phyloP scores from a whole-genome alignment of 140 eudicot genomes.

The Ambrosia hybrid region DNA sequence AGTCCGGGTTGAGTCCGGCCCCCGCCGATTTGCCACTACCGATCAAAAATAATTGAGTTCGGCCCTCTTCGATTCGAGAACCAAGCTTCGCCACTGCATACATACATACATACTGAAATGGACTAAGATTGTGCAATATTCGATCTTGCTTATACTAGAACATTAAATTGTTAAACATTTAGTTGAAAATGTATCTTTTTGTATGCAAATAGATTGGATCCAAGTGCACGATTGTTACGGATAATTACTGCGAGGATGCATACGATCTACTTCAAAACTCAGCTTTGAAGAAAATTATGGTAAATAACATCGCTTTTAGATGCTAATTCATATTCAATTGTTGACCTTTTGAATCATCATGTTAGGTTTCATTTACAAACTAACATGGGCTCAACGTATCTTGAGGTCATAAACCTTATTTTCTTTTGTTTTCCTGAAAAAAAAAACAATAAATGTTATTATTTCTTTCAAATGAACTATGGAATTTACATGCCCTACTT shows the following conservation, averaged over 20 bases:
- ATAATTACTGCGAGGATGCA: slow-evolving; percentile 81
- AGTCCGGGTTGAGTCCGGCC: too few relatives aligned
- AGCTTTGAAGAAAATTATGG: slow-evolving; percentile 69
- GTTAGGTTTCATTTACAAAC: not conserved
- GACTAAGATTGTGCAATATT: not conserved
- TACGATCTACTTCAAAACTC: slow-evolving; percentile 78
- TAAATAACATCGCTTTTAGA: slow-evolving; percentile 16
- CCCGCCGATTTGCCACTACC: too few relatives aligned
- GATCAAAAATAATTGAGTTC: too few relatives aligned
- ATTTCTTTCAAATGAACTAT: too few relatives aligned
- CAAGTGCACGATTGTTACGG: slow-evolving; percentile 67
- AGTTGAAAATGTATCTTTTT: not conserved
- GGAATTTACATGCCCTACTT: too few relatives aligned
- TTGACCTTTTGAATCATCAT: not conserved
- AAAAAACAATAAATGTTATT: too few relatives aligned
- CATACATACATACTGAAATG: too few relatives aligned
- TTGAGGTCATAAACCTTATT: too few relatives aligned
- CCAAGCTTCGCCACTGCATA: too few relatives aligned
- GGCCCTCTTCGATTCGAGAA: too few relatives aligned
- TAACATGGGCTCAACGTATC: not conserved
- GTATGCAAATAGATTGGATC: slow-evolving; percentile 58
- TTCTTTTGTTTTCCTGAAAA: too few relatives aligned
- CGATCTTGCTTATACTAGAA: not conserved
- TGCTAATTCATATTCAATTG: not conserved
- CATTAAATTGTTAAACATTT: not conserved